Percentiles rank a stretch among this genome's conserved stretches.
phyloP scores from a whole-genome alignment of 441 rosid species.

The Eutrema salsugineum region DNA sequence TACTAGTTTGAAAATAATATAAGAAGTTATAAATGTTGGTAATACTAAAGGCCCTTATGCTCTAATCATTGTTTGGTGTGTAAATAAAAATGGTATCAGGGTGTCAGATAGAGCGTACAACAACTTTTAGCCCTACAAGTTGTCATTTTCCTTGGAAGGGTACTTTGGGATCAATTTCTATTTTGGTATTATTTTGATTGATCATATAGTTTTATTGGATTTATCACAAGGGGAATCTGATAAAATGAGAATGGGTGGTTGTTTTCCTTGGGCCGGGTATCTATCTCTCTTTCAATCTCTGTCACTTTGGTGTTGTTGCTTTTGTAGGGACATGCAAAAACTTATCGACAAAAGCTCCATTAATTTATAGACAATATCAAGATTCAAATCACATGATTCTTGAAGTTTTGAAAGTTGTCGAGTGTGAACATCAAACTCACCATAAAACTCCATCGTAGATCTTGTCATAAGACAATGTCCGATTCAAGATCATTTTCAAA shows the following conservation, averaged over 20 bases:
- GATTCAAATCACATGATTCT: slow-evolving; percentile 28
- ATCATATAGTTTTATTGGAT: slow-evolving; percentile 15
- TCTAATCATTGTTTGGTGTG: slow-evolving; percentile 5
- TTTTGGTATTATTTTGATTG: slow-evolving; percentile 22
- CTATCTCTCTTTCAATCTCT: slow-evolving; percentile 19
- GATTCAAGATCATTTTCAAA: slow-evolving; percentile 8
- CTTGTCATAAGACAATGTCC: slow-evolving; percentile 19
- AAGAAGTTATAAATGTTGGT: neutral
- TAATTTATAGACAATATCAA: slow-evolving; percentile 17
- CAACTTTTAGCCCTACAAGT: slow-evolving; percentile 18
- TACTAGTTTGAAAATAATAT: neutral
- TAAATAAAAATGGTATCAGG: neutral
- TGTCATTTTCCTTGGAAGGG: slow-evolving; percentile 13
- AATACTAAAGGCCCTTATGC: neutral
- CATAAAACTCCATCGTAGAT: slow-evolving; percentile 16
- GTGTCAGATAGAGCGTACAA: slow-evolving; percentile 15
- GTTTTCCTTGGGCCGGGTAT: slow-evolving; percentile 21
- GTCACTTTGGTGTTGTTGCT: slow-evolving; percentile 17
- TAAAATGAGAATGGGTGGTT: slow-evolving; percentile 22
- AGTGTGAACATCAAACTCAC: slow-evolving; percentile 25
- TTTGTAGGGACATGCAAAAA: slow-evolving; percentile 23
- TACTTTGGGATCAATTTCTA: slow-evolving; percentile 12
- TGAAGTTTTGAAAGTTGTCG: slow-evolving; percentile 16
- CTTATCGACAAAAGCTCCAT: slow-evolving; percentile 23
- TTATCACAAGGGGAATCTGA: slow-evolving; percentile 26